These are phyloP conservation scores for Anisogramma anomala DNA, from an alignment of 2,329 filamentous ascomycete genomes.

Conservation along the genomic window DNA sequence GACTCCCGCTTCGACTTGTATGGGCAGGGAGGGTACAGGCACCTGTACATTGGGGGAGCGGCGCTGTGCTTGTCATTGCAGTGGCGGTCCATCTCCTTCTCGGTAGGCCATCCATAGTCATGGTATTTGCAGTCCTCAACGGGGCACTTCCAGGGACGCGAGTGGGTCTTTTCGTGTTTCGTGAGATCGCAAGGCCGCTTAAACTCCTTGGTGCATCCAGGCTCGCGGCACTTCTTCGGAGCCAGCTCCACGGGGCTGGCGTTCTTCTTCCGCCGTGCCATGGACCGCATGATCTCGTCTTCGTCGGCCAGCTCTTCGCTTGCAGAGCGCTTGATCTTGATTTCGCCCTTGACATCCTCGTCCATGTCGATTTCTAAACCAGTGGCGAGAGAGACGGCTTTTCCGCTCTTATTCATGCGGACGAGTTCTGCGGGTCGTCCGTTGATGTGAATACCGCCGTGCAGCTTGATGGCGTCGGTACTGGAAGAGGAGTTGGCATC, in stretches of 20 bases:
- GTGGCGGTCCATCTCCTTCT: slow-evolving; percentile 94
- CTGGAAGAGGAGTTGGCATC: slow-evolving; percentile 23
- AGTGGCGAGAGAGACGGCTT: slow-evolving; percentile 65
- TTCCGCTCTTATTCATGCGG: slow-evolving; percentile 67
- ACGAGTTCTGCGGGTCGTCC: slow-evolving; percentile 77
- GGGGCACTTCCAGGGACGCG: slow-evolving; percentile 89
- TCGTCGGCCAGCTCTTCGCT: slow-evolving; percentile 65
- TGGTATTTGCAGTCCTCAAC: slow-evolving; percentile 78
- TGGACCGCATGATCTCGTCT: slow-evolving; percentile 75
- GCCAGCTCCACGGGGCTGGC: slow-evolving; percentile 74
- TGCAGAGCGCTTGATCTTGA: slow-evolving; percentile 53
- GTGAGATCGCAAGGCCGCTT: slow-evolving; percentile 94
- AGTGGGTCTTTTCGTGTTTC: slow-evolving; percentile 97
- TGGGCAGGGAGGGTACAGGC: slow-evolving; percentile 69
- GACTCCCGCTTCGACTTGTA: slow-evolving; percentile 94
- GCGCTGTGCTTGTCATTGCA: slow-evolving; percentile 90
- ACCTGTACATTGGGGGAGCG: slow-evolving; percentile 71
- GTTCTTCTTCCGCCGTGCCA: slow-evolving; percentile 93
- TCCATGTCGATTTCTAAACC: slow-evolving; percentile 51
- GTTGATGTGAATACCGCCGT: slow-evolving; percentile 71
- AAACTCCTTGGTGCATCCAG: slow-evolving; percentile 79
- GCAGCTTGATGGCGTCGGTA: slow-evolving; percentile 62
- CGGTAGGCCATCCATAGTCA: slow-evolving; percentile 84
- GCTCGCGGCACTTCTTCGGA: slow-evolving; percentile 63
- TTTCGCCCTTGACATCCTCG: slow-evolving; percentile 33